These are phyloP conservation scores for Schizochytrium sp. DNA, from an alignment of 108 stramenopile genomes.

Conservation along the genomic window DNA sequence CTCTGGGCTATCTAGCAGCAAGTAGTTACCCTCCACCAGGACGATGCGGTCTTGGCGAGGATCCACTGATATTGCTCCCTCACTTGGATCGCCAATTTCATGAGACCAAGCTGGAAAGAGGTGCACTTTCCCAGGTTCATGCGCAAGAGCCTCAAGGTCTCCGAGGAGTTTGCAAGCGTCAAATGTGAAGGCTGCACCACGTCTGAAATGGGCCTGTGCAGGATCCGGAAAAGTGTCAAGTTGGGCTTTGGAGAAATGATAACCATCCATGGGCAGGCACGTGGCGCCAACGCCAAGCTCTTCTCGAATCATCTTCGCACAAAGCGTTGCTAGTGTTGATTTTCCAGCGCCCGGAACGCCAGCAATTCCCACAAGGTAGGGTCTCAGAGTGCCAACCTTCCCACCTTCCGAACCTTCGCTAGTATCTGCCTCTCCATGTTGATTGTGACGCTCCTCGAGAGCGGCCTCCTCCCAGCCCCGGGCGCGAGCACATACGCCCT, in stretches of 20 bases:
- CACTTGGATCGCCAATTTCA: slow-evolving; percentile 77
- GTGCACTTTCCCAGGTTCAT: slow-evolving; percentile 65
- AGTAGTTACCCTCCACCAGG: slow-evolving; percentile 81
- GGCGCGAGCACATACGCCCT: no score
- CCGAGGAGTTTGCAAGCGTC: slow-evolving; percentile 73
- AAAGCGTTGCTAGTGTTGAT: slow-evolving; percentile 74
- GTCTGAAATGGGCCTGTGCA: slow-evolving; percentile 61
- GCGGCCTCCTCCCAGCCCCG: no score
- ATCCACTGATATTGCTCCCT: slow-evolving; percentile 69
- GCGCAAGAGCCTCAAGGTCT: slow-evolving; percentile 68
- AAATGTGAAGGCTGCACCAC: slow-evolving; percentile 84
- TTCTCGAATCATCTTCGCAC: slow-evolving; percentile 58
- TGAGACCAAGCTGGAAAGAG: slow-evolving; percentile 77
- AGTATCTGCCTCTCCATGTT: no score
- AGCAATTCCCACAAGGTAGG: slow-evolving; percentile 69
- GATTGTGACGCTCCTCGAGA: no score
- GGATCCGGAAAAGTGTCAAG: slow-evolving; percentile 62
- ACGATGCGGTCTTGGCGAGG: slow-evolving; percentile 73
- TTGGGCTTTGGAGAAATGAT: slow-evolving; percentile 74
- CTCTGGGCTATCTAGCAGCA: slow-evolving; percentile 64
- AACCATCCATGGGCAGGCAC: slow-evolving; percentile 83
- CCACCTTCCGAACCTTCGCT: no score
- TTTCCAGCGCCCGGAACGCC: slow-evolving; percentile 85
- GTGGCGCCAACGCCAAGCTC: slow-evolving; percentile 64
- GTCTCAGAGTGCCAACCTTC: neutral